Evolutionary conservation across 1,284 basidiomycete species (phyloP).

Genomic region (Austroboletus olivaceoglutinosus): DNA sequence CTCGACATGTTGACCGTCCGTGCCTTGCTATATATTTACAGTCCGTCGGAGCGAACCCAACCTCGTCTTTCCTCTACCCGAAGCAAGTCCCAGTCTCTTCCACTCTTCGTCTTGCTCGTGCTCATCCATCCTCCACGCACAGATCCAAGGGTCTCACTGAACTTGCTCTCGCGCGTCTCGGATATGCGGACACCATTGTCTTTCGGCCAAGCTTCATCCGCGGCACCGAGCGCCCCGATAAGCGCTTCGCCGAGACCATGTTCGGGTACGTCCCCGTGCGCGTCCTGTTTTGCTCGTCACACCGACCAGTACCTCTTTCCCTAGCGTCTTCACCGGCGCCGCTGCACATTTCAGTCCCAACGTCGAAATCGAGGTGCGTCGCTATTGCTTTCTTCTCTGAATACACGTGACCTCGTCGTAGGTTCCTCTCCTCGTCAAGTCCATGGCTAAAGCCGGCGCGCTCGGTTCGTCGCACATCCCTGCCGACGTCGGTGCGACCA

Average conservation of each 20-base stretch:
- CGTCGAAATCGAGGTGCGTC: slow-evolving; percentile 46
- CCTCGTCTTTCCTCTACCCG: slow-evolving; percentile 51
- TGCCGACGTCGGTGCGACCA: slow-evolving; percentile 17
- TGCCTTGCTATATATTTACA: too few species aligned
- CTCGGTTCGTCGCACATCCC: slow-evolving; percentile 24
- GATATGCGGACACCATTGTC: slow-evolving; percentile 66
- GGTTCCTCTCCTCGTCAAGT: slow-evolving; percentile 19
- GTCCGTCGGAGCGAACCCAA: slow-evolving; percentile 48
- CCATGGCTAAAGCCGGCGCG: slow-evolving; percentile 27
- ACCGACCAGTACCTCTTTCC: neutral
- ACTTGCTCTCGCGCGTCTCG: slow-evolving; percentile 58
- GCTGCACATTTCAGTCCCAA: slow-evolving; percentile 39
- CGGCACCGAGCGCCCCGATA: slow-evolving; percentile 41
- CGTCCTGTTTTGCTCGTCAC: neutral
- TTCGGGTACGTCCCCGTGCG: slow-evolving; percentile 37
- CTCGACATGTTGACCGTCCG: neutral
- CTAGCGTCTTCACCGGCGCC: slow-evolving; percentile 39
- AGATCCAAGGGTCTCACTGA: slow-evolving; percentile 79
- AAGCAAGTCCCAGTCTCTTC: slow-evolving; percentile 37
- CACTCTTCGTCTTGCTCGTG: neutral
- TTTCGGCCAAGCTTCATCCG: slow-evolving; percentile 60
- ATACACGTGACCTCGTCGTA: neutral
- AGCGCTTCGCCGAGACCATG: slow-evolving; percentile 41
- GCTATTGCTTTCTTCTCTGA: neutral
- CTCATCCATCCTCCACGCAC: neutral